phyloP scores from a whole-genome alignment of 352 stramenopile species.

The Globisporangium rhizosaccharum region DNA sequence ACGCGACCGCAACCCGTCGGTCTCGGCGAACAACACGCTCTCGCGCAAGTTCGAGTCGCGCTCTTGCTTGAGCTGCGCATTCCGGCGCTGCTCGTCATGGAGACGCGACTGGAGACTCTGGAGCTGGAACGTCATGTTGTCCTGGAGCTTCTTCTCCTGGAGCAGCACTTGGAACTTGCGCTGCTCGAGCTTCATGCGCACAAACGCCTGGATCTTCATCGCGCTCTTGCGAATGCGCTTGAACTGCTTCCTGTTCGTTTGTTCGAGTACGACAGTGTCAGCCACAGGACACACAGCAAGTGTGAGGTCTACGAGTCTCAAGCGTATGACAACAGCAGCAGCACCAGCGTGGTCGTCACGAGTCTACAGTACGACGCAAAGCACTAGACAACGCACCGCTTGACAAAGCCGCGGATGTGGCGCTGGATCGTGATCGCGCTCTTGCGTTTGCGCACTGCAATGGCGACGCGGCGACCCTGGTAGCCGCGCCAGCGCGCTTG shows the following conservation, averaged over 20 bases:
- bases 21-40: conserved; percentile 36
- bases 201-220: conserved; percentile 54
- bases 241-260: conserved; percentile 34
- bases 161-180: conserved; percentile 51
- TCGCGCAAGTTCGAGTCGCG: conserved; percentile 34
- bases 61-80: conserved; percentile 49
- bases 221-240: conserved; percentile 40
- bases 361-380: not conserved
- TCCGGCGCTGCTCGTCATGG: conserved; percentile 55
- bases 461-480: conserved; percentile 44
- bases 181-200: conserved; percentile 57
- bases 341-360: too few species aligned
- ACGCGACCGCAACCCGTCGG: conserved; percentile 32
- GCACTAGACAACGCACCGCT: conserved; percentile 26
- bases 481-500: conserved; percentile 79
- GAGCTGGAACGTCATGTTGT: conserved; percentile 53
- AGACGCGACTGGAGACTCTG: conserved; percentile 52
- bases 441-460: conserved; percentile 45
- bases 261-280: not conserved
- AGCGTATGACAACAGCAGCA: not conserved
- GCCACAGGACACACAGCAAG: too few species aligned
- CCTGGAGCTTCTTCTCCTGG: conserved; percentile 49
- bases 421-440: conserved; percentile 66
- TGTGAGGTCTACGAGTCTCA: not conserved
- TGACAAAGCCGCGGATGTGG: conserved; percentile 53